Evolutionary conservation across 768 basidiomycete species (phyloP), one percentile per base, ranked within the genome.

Genomic region (Mycena filopes): DNA sequence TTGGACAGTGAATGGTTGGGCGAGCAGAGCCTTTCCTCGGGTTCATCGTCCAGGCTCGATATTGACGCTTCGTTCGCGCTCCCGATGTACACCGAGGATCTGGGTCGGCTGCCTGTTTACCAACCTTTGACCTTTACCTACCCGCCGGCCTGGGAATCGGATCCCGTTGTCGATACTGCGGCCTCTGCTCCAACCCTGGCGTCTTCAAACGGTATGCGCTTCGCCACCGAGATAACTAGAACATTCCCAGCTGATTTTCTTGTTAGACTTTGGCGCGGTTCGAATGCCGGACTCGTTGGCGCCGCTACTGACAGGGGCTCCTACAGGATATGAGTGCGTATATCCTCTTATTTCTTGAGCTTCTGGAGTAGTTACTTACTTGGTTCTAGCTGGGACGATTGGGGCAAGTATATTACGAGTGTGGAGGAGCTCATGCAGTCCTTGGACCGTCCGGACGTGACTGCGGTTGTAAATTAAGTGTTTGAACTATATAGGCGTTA

Each of bases 261-360:
- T n/a, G n/a, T 0, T 18, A 62, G 49, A 18, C 25, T 26, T 18
- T 21, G 48, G 33, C 8, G 20, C 28, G 2, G 51, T 21, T 12
- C 12, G 56, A 31, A 25, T 20, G 12, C 2, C 36, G 1, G 60
- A 59, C 20, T 51, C 51, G 3, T 12, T 62, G 48, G 42, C 42
- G 16, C 21, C 42, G 16, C 21, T 62, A 29, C 23, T 65, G 3
- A 53, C 21, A 16, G 66, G 23, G 12, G 40, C 38, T 45, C 67
- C 67, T 42, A n/a, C 11, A n/a, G 63, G 67, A 12, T 69, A 65
- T 38, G 67, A 65, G 67, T 69, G 55, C 40, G 67, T 65, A n/a
- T n/a, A n/a, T 7, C 48, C 49, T 41, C 13, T 28, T 5, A 3
- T n/a, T 21, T 46, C 21, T 29, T 25, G 6, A 21, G 13, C 2